Conservation (phyloP, 2,329 filamentous ascomycete species). For the Paecilomyces fulvus region DNA sequence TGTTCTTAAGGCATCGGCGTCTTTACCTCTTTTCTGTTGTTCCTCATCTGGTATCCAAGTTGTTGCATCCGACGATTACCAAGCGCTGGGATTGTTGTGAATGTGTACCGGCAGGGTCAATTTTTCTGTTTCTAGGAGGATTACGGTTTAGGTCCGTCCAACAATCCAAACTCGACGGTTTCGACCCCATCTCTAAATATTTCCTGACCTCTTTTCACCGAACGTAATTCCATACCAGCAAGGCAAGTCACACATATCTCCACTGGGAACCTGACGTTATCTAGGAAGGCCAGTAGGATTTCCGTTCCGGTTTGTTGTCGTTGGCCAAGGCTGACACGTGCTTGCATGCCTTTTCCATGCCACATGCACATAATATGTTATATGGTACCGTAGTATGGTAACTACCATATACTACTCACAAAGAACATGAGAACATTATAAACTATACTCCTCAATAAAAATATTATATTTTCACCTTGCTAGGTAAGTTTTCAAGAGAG, state of each 20-base stretch:
- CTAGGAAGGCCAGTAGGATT: neutral
- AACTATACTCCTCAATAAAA: too few species aligned
- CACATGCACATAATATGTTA: neutral
- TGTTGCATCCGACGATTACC: neutral
- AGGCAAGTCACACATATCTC: neutral
- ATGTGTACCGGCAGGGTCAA: neutral
- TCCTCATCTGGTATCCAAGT: neutral
- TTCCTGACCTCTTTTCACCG: too few species aligned
- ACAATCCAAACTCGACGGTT: neutral
- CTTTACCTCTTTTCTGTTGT: neutral
- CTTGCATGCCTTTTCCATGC: neutral
- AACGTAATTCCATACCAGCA: neutral
- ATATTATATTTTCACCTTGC: too few species aligned
- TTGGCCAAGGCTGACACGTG: neutral
- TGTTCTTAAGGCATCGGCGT: neutral
- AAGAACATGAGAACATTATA: too few species aligned
- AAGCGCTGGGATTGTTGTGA: neutral
- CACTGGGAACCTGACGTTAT: neutral
- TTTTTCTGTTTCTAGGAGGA: neutral
- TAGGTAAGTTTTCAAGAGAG: too few species aligned
- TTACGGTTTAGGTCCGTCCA: neutral
- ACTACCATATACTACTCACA: neutral
- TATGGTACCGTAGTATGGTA: neutral
- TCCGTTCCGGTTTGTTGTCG: neutral
- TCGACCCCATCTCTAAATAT: too few species aligned